Evolutionary conservation across 192 early-diverging fungal genomes (phyloP).

Genomic region (Gonapodya sp.): DNA sequence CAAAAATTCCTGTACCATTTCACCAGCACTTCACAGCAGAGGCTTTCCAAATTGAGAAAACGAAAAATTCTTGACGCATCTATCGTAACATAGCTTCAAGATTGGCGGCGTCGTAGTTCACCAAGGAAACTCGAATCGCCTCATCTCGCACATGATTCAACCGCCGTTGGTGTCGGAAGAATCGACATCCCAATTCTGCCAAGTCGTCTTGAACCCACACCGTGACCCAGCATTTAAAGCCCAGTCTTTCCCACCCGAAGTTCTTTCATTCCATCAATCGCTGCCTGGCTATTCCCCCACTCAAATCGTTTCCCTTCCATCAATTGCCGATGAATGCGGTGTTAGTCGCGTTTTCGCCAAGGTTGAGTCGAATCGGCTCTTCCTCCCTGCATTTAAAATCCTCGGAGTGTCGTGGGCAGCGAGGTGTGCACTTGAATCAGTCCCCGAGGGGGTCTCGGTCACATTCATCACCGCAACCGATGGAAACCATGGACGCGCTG

Average conservation of each 20-base stretch:
- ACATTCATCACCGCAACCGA: background rate
- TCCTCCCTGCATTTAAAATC: background rate
- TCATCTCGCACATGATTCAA: too few species aligned
- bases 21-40: too few species aligned
- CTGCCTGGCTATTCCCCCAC: slow-evolving; percentile 6
- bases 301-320: background rate
- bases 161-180: too few species aligned
- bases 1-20: too few species aligned
- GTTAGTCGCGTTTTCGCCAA: background rate
- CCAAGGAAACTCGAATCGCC: too few species aligned
- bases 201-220: background rate
- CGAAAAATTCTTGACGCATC: too few species aligned
- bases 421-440: background rate
- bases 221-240: background rate
- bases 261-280: background rate
- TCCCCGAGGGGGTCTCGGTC: background rate
- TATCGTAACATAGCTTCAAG: too few species aligned
- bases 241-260: background rate
- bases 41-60: too few species aligned
- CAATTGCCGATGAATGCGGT: background rate
- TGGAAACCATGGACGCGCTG: slow-evolving; percentile 8
- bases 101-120: too few species aligned
- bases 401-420: background rate
- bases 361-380: background rate
- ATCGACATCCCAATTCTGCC: background rate